Base-by-base conservation (phyloP, 345 rosid species). In the Noccaea caerulescens region DNA sequence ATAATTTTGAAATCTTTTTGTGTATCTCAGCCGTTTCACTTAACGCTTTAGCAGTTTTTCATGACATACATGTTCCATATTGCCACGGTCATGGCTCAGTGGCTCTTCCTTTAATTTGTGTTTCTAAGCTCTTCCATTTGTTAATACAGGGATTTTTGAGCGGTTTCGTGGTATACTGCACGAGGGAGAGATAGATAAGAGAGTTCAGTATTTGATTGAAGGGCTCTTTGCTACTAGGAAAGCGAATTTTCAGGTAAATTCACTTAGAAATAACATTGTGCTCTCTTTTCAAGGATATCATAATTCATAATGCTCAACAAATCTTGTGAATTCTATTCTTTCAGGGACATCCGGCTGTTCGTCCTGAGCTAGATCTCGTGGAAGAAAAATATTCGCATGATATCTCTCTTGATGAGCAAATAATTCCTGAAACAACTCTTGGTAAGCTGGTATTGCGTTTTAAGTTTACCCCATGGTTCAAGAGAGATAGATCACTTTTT, bases 131-230 rank as follows among this genome's bases (percentile, higher is more conserved):
- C 36, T 34, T 52, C 27, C 16, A 10, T 1, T 78, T 53, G 43
- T 68, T 55, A 66, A 25, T 77, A 11, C 84, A 93, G 98, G 94
- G 47, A 89, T 89, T 57, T 91, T 93, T 84, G 97, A 93, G 77
- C 83, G 97, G 46, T 91, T 93, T 73, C 96, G 93, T 53, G 97
- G 96, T 42, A 91, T 93, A 59, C 88, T 94, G 68, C 97, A 89
- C 72, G 99, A 94, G 81, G 99, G 97, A 78, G 96, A 94, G 81
- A 94, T 91, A 14, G 96, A 91, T 72, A 91, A 89, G 78, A 82
- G 98, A 13, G 99, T 94, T 58, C 98, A 91, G 50, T 94, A 82
- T 76, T 72, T 94, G 80, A 91, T 91, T 55, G 98, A 94, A 85
- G 90, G 92, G 33, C 83, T 91, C 38, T 89, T 87, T 84, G 96